These are phyloP conservation scores for Prunus mongolica DNA, from an alignment of 306 rosid genomes.

Conservation along the genomic window DNA sequence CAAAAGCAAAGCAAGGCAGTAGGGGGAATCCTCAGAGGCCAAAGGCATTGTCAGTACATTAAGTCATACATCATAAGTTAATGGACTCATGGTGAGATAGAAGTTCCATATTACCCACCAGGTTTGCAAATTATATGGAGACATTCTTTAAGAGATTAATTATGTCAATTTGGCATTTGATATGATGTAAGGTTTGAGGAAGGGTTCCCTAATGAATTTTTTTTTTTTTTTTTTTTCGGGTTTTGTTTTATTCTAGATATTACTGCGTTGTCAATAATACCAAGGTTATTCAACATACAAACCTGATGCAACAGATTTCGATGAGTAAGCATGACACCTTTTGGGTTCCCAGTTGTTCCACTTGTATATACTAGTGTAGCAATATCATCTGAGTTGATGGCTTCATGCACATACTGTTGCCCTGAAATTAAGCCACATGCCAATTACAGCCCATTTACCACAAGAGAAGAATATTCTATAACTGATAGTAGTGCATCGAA, in stretches of 20 bases:
- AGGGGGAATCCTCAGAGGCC: not conserved
- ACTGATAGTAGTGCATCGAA: not conserved
- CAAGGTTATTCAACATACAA: not conserved
- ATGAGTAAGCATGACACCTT: constrained; percentile 94
- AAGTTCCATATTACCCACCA: not conserved
- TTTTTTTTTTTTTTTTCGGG: too few species aligned
- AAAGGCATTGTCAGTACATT: not conserved
- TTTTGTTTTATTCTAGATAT: not conserved
- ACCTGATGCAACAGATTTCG: constrained; percentile 94
- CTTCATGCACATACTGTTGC: constrained; percentile 43
- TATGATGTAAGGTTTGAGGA: not conserved
- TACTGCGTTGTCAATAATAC: not conserved
- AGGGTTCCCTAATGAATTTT: too few species aligned
- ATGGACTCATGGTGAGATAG: not conserved
- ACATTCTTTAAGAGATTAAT: not conserved
- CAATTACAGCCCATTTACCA: not conserved
- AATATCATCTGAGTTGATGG: constrained; percentile 66
- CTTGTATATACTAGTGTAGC: constrained; percentile 93
- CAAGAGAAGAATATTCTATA: not conserved
- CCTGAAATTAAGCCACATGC: constrained; percentile 42
- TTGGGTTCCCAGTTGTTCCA: constrained; percentile 94
- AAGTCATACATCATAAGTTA: not conserved
- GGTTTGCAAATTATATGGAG: not conserved
- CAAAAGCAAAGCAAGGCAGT: constrained; percentile 4
- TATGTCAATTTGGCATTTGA: not conserved